Conservation (phyloP, 2,329 filamentous ascomycete genomes). For the Endocalyx cinctus region DNA sequence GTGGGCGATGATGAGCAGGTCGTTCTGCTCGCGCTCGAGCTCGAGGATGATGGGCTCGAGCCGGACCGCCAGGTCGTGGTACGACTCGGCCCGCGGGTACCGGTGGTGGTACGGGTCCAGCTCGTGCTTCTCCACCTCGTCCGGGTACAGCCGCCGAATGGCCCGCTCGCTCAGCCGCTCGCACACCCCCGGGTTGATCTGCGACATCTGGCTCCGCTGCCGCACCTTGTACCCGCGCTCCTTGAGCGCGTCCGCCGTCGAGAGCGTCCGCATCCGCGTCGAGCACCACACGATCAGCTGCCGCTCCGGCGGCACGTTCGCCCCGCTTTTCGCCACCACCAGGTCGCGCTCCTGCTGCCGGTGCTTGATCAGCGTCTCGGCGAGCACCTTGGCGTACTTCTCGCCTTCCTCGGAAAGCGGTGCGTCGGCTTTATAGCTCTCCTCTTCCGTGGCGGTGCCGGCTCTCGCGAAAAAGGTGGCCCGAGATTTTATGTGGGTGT, state of each 20-base stretch:
- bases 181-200: slow-evolving; percentile 93
- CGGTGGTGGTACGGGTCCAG: slow-evolving; percentile 94
- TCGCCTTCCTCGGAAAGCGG: slow-evolving; percentile 74
- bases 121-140: slow-evolving; percentile 90
- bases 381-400: slow-evolving; percentile 81
- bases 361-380: slow-evolving; percentile 75
- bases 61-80: slow-evolving; percentile 96
- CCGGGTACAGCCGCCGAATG: slow-evolving; percentile 78
- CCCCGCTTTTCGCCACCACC: slow-evolving; percentile 63
- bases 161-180: slow-evolving; percentile 84
- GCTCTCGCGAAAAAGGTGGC: slow-evolving; percentile 91
- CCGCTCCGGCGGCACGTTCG: slow-evolving; percentile 65
- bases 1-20: slow-evolving; percentile 96
- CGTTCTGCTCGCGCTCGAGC: slow-evolving; percentile 92
- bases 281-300: slow-evolving; percentile 93
- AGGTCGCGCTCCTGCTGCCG: slow-evolving; percentile 74
- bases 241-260: slow-evolving; percentile 81
- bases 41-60: slow-evolving; percentile 97
- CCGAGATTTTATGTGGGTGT: slow-evolving; percentile 91
- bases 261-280: slow-evolving; percentile 81
- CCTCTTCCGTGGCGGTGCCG: slow-evolving; percentile 80
- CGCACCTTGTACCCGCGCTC: slow-evolving; percentile 78
- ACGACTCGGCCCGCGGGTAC: slow-evolving; percentile 95
- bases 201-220: slow-evolving; percentile 93
- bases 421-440: slow-evolving; percentile 88